Evolutionary conservation across 345 rosid species (phyloP).

Genomic region (Litchi chinensis): DNA sequence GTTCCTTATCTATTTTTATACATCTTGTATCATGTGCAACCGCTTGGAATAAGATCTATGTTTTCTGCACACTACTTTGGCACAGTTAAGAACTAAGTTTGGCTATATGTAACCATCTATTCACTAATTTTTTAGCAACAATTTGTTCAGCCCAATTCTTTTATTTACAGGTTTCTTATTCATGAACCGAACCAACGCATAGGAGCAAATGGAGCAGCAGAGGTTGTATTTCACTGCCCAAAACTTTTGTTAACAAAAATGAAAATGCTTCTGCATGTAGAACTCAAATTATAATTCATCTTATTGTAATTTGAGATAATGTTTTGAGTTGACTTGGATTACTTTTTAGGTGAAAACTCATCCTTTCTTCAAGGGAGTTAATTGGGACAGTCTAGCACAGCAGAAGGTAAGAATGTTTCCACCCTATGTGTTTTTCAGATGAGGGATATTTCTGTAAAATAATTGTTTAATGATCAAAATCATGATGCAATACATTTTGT

Average conservation of each 20-base stretch:
- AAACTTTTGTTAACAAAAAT: slow-evolving; percentile 5
- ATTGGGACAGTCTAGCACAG: slow-evolving; percentile 71
- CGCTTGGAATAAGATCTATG: background rate
- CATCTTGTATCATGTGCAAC: background rate
- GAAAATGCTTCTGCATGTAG: background rate
- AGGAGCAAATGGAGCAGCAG: slow-evolving; percentile 71
- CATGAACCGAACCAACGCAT: slow-evolving; percentile 68
- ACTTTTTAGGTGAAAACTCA: slow-evolving; percentile 67
- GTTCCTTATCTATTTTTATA: background rate
- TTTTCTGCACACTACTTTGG: background rate
- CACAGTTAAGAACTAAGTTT: background rate
- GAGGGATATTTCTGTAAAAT: background rate
- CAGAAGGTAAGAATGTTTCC: slow-evolving; percentile 51
- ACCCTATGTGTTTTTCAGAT: slow-evolving; percentile 2
- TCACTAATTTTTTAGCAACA: background rate
- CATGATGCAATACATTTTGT: background rate
- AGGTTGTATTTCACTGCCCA: slow-evolving; percentile 47
- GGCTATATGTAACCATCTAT: background rate
- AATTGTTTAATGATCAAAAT: background rate
- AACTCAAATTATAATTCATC: slow-evolving; percentile 5
- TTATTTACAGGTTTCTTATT: slow-evolving; percentile 55
- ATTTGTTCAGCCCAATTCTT: slow-evolving; percentile 17
- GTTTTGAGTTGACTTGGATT: slow-evolving; percentile 8
- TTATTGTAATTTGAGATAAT: slow-evolving; percentile 13
- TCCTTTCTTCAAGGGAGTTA: slow-evolving; percentile 66